Evolutionary conservation across 306 rosid genomes (phyloP), one percentile per base, ranked within the genome.

Genomic region (Calophaca sinica): DNA sequence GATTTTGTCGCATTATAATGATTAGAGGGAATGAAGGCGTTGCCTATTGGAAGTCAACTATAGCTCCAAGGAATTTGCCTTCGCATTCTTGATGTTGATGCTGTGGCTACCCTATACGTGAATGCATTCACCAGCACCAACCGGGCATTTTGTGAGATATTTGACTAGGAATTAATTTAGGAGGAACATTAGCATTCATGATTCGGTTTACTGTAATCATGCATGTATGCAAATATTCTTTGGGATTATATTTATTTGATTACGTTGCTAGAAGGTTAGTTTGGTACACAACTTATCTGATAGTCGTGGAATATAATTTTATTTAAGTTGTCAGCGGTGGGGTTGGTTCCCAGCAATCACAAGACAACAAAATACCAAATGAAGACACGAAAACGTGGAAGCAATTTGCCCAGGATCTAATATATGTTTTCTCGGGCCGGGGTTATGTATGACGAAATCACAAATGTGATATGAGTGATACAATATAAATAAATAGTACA

Each of bases 21-120:
- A 51, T 65, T 67, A 39, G 49, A 55, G 63, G 31, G 61, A 64
- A 44, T 20, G 54, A 28, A 41, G 26, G 53, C 51, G 45, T 61
- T 62, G 35, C 2, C 0, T 4, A 2, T 80, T 26, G 38, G n/a
- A 70, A 54, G 78, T 81, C 81, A 81, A 81, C 46, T 29, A 15
- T 58, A 42, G 63, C 5, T 55, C 20, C 5, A 26, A 42, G 42
- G 44, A n/a, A 14, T 60, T 28, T 15, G 68, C n/a, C 8, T 45
- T 44, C 3, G 36, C 45, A 0, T 29, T 1, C 4, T 68, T 50
- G 73, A 54, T 53, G 60, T 62, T 65, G 71, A 69, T 13, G 55
- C 5, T 55, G 36, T 78, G 80, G 51, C 74, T 54, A 41, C 1
- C 26, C 70, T 79, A 45, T 49, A 41, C 26, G 26, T 20, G 26